Percentiles rank a stretch among this genome's conserved stretches.
Evolutionary conservation across 1,284 basidiomycete species (phyloP).

Genomic region (Boletus semigastroideus): DNA sequence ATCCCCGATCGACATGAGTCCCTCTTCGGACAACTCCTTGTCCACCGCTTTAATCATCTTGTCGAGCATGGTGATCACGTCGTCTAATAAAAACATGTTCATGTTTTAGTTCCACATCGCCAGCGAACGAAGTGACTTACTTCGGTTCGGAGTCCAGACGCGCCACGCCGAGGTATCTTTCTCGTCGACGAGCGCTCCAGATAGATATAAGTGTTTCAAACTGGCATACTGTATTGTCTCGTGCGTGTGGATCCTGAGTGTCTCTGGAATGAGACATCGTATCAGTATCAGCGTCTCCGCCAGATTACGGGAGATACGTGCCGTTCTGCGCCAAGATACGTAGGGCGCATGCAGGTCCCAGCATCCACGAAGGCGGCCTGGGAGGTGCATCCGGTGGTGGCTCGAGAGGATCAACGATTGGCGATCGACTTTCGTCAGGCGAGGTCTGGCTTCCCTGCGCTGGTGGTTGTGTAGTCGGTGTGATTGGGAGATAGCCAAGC

Average conservation of each 20-base stretch:
- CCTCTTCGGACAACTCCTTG: too few species aligned
- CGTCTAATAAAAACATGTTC: too few species aligned
- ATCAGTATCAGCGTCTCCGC: background rate
- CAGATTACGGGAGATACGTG: background rate
- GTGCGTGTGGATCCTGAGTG: slow-evolving; percentile 1
- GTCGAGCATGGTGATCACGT: too few species aligned
- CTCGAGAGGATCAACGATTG: too few species aligned
- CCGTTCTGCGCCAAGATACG: slow-evolving; percentile 19
- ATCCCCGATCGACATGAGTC: background rate
- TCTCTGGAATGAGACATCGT: slow-evolving; percentile 8
- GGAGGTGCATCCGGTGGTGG: background rate
- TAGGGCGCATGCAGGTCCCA: slow-evolving; percentile 27
- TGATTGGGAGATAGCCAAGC: slow-evolving; percentile 3
- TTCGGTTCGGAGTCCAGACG: too few species aligned
- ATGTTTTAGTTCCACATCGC: too few species aligned
- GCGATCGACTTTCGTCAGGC: too few species aligned
- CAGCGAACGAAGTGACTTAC: too few species aligned
- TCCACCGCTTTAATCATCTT: too few species aligned
- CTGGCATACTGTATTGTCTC: background rate
- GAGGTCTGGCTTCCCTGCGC: too few species aligned
- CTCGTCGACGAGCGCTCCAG: background rate
- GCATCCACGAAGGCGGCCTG: slow-evolving; percentile 8
- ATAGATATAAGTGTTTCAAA: background rate
- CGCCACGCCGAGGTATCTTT: too few species aligned
- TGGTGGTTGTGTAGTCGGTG: background rate